Evolutionary conservation across 2,329 filamentous ascomycete genomes (phyloP).

Genomic region (Aspergillus sp.): DNA sequence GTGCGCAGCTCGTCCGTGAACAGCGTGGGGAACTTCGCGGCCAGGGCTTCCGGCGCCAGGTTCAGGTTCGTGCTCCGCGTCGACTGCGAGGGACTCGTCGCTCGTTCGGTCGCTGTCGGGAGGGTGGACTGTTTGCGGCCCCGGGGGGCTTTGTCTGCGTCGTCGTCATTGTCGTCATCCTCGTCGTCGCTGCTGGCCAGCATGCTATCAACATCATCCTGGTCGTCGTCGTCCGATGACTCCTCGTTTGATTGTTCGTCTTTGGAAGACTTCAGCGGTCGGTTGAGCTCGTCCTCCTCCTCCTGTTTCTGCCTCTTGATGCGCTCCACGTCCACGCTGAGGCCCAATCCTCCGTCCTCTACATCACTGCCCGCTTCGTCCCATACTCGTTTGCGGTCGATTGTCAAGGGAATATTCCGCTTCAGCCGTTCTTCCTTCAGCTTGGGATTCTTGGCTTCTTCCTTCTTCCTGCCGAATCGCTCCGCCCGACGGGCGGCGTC

Average conservation of each 20-base stretch:
- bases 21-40: conserved; percentile 60
- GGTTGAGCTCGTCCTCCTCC: conserved; percentile 43
- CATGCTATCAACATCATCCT: conserved; percentile 74
- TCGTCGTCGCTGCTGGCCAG: conserved; percentile 56
- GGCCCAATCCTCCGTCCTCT: conserved; percentile 45
- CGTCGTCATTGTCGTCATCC: conserved; percentile 51
- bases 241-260: conserved; percentile 35
- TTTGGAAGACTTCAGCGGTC: conserved; percentile 26
- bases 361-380: conserved; percentile 66
- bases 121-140: conserved; percentile 34
- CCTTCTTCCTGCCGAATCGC: conserved; percentile 75
- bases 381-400: conserved; percentile 88
- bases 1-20: conserved; percentile 54
- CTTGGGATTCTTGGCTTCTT: conserved; percentile 79
- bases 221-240: conserved; percentile 44
- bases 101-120: conserved; percentile 47
- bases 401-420: conserved; percentile 74
- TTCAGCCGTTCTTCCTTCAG: conserved; percentile 71
- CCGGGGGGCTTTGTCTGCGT: conserved; percentile 48
- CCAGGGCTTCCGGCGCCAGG: conserved; percentile 60
- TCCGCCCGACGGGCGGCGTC: conserved; percentile 74
- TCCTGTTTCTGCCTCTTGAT: conserved; percentile 49
- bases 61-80: conserved; percentile 60
- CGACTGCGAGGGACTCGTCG: conserved; percentile 55
- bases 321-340: conserved; percentile 49